phyloP scores from a whole-genome alignment of 1,284 basidiomycete species.

The Cystobasidium slooffiae region DNA sequence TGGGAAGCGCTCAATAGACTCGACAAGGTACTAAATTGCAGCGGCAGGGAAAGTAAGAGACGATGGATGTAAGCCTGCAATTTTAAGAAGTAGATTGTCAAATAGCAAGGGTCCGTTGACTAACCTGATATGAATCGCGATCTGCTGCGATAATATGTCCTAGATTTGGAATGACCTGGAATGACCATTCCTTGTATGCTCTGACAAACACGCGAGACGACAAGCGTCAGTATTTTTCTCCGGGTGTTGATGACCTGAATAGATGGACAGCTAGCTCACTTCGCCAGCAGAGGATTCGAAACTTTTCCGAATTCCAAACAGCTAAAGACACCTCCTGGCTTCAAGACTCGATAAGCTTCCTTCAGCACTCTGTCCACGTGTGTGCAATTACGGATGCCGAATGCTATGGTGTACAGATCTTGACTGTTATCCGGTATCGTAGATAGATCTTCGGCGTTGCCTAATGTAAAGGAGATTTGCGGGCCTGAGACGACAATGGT shows the following conservation, averaged over 20 bases:
- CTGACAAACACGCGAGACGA: conserved; percentile 60
- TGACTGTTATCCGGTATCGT: conserved; percentile 79
- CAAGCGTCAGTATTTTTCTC: not conserved
- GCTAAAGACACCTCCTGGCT: conserved; percentile 93
- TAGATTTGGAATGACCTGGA: conserved; percentile 90
- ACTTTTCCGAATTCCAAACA: conserved; percentile 98
- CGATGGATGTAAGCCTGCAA: not conserved
- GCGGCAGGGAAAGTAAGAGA: not conserved
- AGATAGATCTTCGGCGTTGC: conserved; percentile 85
- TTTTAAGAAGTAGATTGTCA: too few relatives aligned
- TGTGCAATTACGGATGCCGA: conserved; percentile 98
- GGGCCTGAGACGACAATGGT: conserved; percentile 66
- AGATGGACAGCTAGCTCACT: conserved; percentile 63
- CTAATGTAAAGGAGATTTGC: conserved; percentile 89
- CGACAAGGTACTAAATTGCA: conserved; percentile 76
- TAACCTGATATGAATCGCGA: conserved; percentile 81
- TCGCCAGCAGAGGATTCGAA: conserved; percentile 80
- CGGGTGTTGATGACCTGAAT: conserved; percentile 1
- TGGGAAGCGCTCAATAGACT: conserved; percentile 95
- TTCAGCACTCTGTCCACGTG: conserved; percentile 83
- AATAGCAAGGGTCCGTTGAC: not conserved
- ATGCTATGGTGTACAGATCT: conserved; percentile 97
- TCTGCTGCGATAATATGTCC: conserved; percentile 96
- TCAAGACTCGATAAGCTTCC: conserved; percentile 92
- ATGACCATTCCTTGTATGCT: conserved; percentile 93